Base-by-base conservation (phyloP, 768 basidiomycete species). In the Termitomyces sp. region DNA sequence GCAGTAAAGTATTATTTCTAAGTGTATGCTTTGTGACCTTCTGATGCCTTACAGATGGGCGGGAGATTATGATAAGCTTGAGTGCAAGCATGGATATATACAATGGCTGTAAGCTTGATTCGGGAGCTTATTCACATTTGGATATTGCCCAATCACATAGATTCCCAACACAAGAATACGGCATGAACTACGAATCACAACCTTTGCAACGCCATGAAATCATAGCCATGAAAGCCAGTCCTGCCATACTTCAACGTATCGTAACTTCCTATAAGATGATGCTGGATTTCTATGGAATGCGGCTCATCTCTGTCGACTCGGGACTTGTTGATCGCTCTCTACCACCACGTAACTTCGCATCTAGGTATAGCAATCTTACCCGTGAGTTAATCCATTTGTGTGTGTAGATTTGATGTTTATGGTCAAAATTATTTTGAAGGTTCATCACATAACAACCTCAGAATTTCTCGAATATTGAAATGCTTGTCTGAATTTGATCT, bases 281-380 rank as follows among this genome's bases (percentile, higher is more conserved):
- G 85, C 78, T 91, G 28, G 85, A 87, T 67, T 90, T 91, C 71
- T 91, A 88, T 64, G 89, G 88, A 23, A 88, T 90, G 85, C 73
- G 74, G 30, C 77, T 90, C 33, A 69, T 83, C 41, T 79, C 78
- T 37, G 62, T 70, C 26, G 77, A 82, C 41, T 82, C 85, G 0
- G 88, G 88, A 3, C 75, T 85, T 26, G 62, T 90, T 15, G 75
- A 74, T 31, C 83, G 87, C 40, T 71, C 73, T 17, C 53, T 73
- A 52, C 75, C 73, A 33, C 81, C 80, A 35, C 67, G 73, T 47
- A 77, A 83, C 62, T 85, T 77, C 64, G 66, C 56, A n/a, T 60
- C 75, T 17, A 77, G 85, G 57, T 90, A 88, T 65, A 65, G 66
- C 35, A 89, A 92, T 63, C 81, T 90, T 54, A 70, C 78, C 64